Base-by-base conservation (phyloP, 73 alveolate genomes). In the Tetrahymena elliotti region DNA sequence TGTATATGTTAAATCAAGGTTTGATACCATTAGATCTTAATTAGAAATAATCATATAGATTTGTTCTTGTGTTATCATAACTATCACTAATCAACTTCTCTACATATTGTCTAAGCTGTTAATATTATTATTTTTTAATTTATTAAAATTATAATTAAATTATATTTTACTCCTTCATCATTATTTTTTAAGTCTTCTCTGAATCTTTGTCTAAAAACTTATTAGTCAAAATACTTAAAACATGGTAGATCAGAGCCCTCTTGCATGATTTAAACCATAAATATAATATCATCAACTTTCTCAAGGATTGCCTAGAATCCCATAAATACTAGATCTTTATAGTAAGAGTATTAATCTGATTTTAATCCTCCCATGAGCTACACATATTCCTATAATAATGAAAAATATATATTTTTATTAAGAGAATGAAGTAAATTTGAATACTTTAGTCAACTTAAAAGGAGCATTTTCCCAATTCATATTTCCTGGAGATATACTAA, bases 401-500 rank as follows among this genome's bases (percentile, higher is more conserved):
- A 3, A 9, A 31, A n/a, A 27, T 22, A 18, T 27, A 27, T 3
- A 53, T 68, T 4, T 68, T 24, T 68, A 24, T 68, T n/a, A 1
- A n/a, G n/a, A n/a, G n/a, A n/a, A n/a, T n/a, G n/a, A n/a, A n/a
- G n/a, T n/a, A n/a, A 0, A 68, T 18, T 68, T 27, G 1, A 6
- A 3, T 68, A 68, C 88, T 31, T 94, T 24, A 96, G 99, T 98
- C 53, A 98, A 95, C 93, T 98, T 98, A 94, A 98, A 98, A 8
- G 99, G 99, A 12, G 99, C 99, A 84, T 95, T 94, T 94, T 98
- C 99, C 94, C 98, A 98, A 95, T 97, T 96, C 37, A 98, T 93
- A 27, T 99, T 99, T 84, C 99, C 99, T 52, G 99, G 99, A 3
- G 98, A 98, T 84, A 97, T 96, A 34, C 98, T 95, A 52, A 98